Conservation (phyloP, 2,329 filamentous ascomycete species). For the Phyllosticta paracitricarpa region DNA sequence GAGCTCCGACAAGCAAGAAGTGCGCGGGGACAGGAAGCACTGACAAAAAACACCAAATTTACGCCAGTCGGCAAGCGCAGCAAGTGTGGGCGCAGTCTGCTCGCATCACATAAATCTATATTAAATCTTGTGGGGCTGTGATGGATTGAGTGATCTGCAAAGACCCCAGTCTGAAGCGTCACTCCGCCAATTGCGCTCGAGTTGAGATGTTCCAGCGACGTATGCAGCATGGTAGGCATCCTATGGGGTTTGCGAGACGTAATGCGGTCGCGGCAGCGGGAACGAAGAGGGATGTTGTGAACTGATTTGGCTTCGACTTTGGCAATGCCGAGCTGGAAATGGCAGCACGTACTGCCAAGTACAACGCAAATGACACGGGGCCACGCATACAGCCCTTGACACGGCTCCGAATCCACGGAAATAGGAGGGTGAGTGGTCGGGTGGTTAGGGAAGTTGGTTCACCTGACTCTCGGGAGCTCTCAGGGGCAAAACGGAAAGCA, state of each 20-base stretch:
- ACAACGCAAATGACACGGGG: neutral
- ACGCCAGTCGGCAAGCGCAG: neutral
- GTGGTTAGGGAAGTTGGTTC: too few relatives aligned
- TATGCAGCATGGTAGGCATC: too few relatives aligned
- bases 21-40: neutral
- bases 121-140: neutral
- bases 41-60: neutral
- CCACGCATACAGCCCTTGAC: neutral
- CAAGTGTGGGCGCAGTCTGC: neutral
- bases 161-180: neutral
- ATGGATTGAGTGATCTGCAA: neutral
- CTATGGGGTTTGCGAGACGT: too few relatives aligned
- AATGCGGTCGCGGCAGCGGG: neutral
- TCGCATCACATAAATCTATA: neutral
- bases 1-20: too few relatives aligned
- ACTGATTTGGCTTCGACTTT: neutral
- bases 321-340: neutral
- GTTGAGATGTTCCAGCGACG: too few relatives aligned
- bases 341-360: neutral
- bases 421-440: neutral
- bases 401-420: neutral
- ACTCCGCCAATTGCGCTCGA: neutral
- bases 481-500: too few relatives aligned
- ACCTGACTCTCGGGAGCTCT: too few relatives aligned
- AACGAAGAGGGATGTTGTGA: neutral